These are phyloP conservation scores for Linum tenue DNA, from an alignment of 345 rosid genomes.

Conservation along the genomic window DNA sequence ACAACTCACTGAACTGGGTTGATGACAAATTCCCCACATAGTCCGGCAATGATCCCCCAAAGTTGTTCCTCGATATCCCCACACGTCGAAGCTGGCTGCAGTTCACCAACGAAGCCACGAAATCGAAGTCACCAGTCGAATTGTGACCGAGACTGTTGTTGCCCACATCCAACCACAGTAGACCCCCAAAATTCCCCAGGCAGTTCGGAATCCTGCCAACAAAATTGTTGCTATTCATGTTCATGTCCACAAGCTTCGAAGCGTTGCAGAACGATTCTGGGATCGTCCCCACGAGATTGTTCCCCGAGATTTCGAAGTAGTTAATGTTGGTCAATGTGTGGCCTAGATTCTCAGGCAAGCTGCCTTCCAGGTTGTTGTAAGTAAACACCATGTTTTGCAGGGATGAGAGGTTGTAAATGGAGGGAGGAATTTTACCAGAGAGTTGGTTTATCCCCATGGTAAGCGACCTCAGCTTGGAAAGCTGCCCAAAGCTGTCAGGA, in stretches of 20 bases:
- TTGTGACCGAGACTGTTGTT: constrained; percentile 9
- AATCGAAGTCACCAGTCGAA: constrained; percentile 7
- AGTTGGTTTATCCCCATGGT: constrained; percentile 5
- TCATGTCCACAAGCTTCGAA: constrained; percentile 2
- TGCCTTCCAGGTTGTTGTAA: not conserved
- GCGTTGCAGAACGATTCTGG: constrained; percentile 14
- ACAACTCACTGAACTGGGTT: not conserved
- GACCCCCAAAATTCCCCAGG: constrained; percentile 1
- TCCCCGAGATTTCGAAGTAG: not conserved
- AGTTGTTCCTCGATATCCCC: constrained; percentile 2
- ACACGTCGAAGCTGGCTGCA: constrained; percentile 4
- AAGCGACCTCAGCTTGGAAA: not conserved
- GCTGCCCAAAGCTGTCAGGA: constrained; percentile 1
- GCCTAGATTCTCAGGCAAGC: constrained; percentile 10
- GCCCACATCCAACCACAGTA: constrained; percentile 1
- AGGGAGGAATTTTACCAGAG: constrained; percentile 12
- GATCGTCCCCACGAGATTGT: constrained; percentile 5
- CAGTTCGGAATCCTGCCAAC: constrained; percentile 10
- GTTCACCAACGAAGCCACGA: constrained; percentile 7
- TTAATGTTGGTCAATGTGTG: constrained; percentile 7
- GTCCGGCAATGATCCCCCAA: constrained; percentile 10
- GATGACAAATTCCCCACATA: not conserved
- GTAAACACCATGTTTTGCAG: not conserved
- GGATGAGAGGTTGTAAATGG: constrained; percentile 11
- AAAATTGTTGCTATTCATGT: constrained; percentile 4